Evolutionary conservation across 2,329 filamentous ascomycete species (phyloP).

Genomic region (Tolypocladium nubicola): DNA sequence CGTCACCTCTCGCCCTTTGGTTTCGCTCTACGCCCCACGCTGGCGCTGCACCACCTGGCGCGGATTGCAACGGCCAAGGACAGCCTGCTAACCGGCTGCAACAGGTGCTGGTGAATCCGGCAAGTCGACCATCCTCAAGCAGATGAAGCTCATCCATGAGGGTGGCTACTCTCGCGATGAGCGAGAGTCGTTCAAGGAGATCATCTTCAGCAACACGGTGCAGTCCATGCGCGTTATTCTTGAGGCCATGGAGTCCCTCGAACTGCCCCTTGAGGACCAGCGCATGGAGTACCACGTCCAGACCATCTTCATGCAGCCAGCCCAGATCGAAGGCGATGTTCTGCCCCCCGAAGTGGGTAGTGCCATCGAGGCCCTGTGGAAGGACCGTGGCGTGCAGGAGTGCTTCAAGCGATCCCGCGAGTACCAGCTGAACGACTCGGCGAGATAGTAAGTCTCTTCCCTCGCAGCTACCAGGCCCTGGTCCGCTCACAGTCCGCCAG

Average conservation of each 20-base stretch:
- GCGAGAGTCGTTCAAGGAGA: constrained; percentile 60
- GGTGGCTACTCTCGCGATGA: constrained; percentile 94
- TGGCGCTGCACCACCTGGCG: neutral
- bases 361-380: constrained; percentile 88
- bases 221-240: constrained; percentile 61
- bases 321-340: constrained; percentile 91
- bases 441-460: constrained; percentile 61
- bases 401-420: constrained; percentile 94
- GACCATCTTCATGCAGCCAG: constrained; percentile 97
- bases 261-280: constrained; percentile 79
- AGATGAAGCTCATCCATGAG: constrained; percentile 99
- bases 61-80: neutral
- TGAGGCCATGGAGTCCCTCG: constrained; percentile 58
- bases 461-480: neutral
- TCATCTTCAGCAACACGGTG: constrained; percentile 61
- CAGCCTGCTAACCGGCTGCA: neutral
- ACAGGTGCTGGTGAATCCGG: constrained; percentile 86
- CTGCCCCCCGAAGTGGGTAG: constrained; percentile 89
- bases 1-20: constrained; percentile 4
- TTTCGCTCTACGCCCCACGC: neutral
- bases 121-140: constrained; percentile 95
- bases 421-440: constrained; percentile 93
- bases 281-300: constrained; percentile 95
- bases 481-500: constrained; percentile 36
- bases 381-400: constrained; percentile 83